Percentiles rank a stretch among this genome's conserved stretches.
Evolutionary conservation across 192 early-diverging fungal species (phyloP).

Genomic region (Allomyces javanicus): DNA sequence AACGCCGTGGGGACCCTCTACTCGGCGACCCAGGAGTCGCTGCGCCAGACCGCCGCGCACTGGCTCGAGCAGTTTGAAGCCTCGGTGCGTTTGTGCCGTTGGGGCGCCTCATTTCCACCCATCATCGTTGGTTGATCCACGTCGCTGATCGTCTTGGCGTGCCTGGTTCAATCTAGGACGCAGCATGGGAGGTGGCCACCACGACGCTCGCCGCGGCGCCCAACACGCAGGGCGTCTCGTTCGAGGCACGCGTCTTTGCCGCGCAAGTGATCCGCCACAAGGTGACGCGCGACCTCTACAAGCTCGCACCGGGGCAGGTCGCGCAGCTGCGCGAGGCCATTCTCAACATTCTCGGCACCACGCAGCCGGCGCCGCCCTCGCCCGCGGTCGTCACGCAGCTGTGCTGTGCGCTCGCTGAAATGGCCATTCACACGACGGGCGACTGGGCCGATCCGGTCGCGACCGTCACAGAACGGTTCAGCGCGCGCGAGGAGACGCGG

Average conservation of each 20-base stretch:
- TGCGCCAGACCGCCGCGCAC: too few relatives aligned
- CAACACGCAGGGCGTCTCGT: too few relatives aligned
- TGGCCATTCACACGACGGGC: constrained; percentile 49
- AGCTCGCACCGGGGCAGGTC: constrained; percentile 45
- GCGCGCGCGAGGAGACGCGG: constrained; percentile 35
- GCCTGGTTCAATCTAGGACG: too few relatives aligned
- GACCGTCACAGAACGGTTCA: constrained; percentile 51
- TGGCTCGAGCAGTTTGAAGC: too few relatives aligned
- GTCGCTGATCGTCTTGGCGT: too few relatives aligned
- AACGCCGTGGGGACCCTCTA: too few relatives aligned
- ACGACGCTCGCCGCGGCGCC: too few relatives aligned
- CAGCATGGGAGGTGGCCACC: too few relatives aligned
- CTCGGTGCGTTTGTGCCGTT: too few relatives aligned
- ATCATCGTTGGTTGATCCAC: too few relatives aligned
- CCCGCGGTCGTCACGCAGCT: constrained; percentile 55
- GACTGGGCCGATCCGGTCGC: constrained; percentile 65
- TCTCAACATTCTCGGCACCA: constrained; percentile 37
- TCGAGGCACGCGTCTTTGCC: neutral
- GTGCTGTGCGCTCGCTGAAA: constrained; percentile 58
- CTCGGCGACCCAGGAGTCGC: too few relatives aligned
- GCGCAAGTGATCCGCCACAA: constrained; percentile 7
- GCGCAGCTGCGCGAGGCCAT: constrained; percentile 57
- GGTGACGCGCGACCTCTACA: constrained; percentile 60
- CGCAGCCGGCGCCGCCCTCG: constrained; percentile 24
- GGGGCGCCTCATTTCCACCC: too few relatives aligned